Evolutionary conservation across 208 protist genomes (phyloP), one percentile per base, ranked within the genome.

Genomic region (Sergeia podlipaevii): DNA sequence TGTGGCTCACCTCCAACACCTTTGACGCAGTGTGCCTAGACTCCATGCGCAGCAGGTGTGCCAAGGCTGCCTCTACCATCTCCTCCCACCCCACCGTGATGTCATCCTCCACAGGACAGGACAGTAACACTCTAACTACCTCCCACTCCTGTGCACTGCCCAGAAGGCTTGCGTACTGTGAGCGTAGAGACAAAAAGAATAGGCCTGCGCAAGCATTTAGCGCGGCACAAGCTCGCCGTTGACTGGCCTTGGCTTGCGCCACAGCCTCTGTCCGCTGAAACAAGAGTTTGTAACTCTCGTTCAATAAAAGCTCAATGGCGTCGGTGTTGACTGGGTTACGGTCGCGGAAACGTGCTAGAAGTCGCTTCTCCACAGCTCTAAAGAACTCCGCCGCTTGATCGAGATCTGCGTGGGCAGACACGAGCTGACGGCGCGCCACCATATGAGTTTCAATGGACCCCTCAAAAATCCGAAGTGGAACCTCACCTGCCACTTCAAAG

Each of bases 331-430:
- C 67, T 7, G 91, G 90, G 63, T 88, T 97, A 18, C 79, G 69
- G 49, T 97, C 93, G 21, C 96, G 91, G 54, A 95, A 96, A 23
- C 91, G 63, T 3, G 80, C 65, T 4, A 98, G 61, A 11, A 98
- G 64, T 2, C 93, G 80, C 74, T 97, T 97, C 68, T 98, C 77
- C 18, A 98, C 80, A 1, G 72, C 74, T 8, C 93, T 65, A 50
- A 95, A 87, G 29, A 90, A 70, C n/a, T 79, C 53, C 0, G 86
- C 83, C 11, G 72, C 70, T 10, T 70, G 13, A 24, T 78, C 69
- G 28, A 96, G 63, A 1, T 24, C 39, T 1, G 60, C 26, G 13
- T 77, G 32, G 41, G 80, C 80, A 8, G 60, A 45, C 0, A 50
- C 29, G 48, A 95, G 57, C 51, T 95, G 75, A 3, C 55, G 65